phyloP scores from a whole-genome alignment of 495 filamentous ascomycete species.

The Neurospora discreta region DNA sequence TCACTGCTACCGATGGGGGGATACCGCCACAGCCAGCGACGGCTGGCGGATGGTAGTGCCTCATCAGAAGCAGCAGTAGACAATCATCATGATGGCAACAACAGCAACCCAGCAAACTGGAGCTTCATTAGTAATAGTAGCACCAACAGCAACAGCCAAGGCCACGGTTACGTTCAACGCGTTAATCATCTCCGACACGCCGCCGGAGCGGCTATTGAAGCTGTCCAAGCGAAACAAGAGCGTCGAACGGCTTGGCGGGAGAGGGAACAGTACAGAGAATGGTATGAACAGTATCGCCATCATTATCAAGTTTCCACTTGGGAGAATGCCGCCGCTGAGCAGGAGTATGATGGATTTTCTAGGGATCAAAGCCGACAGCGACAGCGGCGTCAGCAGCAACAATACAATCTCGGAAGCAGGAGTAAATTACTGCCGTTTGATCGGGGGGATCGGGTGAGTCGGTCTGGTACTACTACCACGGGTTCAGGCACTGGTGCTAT shows the following conservation, averaged over 20 bases:
- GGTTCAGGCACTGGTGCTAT: not conserved
- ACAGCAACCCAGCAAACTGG: not conserved
- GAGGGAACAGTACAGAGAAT: not conserved
- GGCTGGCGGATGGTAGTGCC: not conserved
- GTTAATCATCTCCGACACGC: not conserved
- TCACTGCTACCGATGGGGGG: conserved; percentile 6
- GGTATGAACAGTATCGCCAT: not conserved
- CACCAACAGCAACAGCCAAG: not conserved
- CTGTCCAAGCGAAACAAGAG: not conserved
- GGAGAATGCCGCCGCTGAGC: not conserved
- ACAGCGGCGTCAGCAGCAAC: not conserved
- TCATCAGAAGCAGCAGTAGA: not conserved
- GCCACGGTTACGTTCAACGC: not conserved
- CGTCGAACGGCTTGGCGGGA: not conserved
- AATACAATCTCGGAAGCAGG: not conserved
- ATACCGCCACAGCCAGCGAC: not conserved
- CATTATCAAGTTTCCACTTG: not conserved
- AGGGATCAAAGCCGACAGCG: not conserved
- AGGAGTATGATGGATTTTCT: not conserved
- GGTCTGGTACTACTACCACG: not conserved
- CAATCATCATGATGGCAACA: not conserved
- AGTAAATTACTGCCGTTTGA: not conserved
- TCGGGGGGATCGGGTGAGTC: not conserved
- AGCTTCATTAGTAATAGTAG: not conserved
- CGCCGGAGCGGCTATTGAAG: not conserved